phyloP scores from a whole-genome alignment of 805 yeast genomes.

The Saturnispora zaruensis region DNA sequence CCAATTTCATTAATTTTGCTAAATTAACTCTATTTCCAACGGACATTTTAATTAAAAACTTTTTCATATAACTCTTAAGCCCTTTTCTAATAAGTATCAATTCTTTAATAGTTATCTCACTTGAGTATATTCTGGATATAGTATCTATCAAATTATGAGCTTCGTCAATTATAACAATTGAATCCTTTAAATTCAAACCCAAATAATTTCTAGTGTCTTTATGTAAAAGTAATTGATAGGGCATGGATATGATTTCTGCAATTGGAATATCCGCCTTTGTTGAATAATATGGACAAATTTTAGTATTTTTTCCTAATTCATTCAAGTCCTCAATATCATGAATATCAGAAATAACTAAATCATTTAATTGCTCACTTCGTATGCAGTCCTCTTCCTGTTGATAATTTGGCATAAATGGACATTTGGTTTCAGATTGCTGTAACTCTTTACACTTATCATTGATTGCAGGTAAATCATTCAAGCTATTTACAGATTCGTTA shows the following conservation, averaged over 20 bases:
- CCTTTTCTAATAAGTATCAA: slow-evolving; percentile 38
- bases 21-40: slow-evolving; percentile 65
- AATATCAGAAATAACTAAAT: slow-evolving; percentile 45
- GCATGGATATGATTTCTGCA: slow-evolving; percentile 74
- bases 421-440: slow-evolving; percentile 35
- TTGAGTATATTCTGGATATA: slow-evolving; percentile 60
- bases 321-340: slow-evolving; percentile 77
- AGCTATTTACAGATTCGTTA: slow-evolving; percentile 47
- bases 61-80: slow-evolving; percentile 45
- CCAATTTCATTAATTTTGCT: slow-evolving; percentile 50
- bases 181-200: slow-evolving; percentile 47
- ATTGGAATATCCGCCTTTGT: slow-evolving; percentile 45
- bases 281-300: slow-evolving; percentile 78
- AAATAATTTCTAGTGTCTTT: slow-evolving; percentile 50
- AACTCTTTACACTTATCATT: slow-evolving; percentile 78
- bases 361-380: slow-evolving; percentile 38
- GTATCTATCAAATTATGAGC: slow-evolving; percentile 86
- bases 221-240: slow-evolving; percentile 72
- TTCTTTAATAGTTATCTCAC: slow-evolving; percentile 43
- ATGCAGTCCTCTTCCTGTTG: slow-evolving; percentile 27
- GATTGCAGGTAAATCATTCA: slow-evolving; percentile 43
- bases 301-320: slow-evolving; percentile 44
- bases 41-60: slow-evolving; percentile 57
- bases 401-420: slow-evolving; percentile 34
- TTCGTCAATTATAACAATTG: slow-evolving; percentile 79